phyloP scores from a whole-genome alignment of 305 asterid species.

The Solanum hybrid region DNA sequence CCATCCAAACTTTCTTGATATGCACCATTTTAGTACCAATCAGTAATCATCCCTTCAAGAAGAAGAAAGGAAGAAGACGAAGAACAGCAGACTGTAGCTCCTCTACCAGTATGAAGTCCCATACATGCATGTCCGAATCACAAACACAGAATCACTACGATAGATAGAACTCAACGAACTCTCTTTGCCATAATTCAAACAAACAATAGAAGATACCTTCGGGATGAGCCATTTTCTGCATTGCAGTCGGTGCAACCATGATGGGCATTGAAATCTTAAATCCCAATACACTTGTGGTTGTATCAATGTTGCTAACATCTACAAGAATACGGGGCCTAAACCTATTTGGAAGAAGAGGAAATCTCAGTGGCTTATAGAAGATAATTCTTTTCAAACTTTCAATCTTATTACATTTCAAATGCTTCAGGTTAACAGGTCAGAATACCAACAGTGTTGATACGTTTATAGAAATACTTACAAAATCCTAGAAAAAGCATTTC shows the following conservation, averaged over 20 bases:
- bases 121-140: neutral
- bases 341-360: constrained; percentile 24
- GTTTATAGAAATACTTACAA: constrained; percentile 29
- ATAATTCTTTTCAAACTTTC: neutral
- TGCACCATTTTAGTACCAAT: neutral
- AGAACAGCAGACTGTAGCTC: neutral
- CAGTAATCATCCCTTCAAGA: neutral
- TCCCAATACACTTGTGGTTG: constrained; percentile 44
- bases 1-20: neutral
- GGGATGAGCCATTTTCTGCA: constrained; percentile 95
- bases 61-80: neutral
- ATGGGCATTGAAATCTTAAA: constrained; percentile 75
- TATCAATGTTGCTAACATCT: constrained; percentile 69
- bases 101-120: neutral
- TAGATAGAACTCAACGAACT: neutral
- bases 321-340: constrained; percentile 74
- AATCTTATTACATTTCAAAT: neutral
- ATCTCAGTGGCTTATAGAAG: constrained; percentile 2
- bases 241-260: constrained; percentile 90
- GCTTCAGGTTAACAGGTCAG: neutral
- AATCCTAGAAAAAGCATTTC: constrained; percentile 66
- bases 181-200: neutral
- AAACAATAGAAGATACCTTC: constrained; percentile 37
- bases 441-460: neutral
- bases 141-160: neutral